Base-by-base conservation (phyloP, 1,284 basidiomycete genomes). In the Xerocomus amazonicus region DNA sequence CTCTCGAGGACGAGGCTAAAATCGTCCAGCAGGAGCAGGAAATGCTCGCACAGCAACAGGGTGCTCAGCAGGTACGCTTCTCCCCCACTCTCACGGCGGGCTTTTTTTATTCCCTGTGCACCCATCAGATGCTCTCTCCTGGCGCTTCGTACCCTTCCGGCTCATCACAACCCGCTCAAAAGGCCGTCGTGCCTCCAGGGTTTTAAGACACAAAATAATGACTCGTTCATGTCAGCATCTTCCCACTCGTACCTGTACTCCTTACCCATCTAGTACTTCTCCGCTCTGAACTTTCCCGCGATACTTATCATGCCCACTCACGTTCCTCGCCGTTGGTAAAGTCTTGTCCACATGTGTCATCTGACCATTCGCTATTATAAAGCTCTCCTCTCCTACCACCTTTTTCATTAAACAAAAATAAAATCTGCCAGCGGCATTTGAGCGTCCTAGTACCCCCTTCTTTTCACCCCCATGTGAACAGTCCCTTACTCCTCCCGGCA, bases 1-100 rank as follows among this genome's bases (percentile, higher is more conserved):
- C 87, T 50, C 79, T 98, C 56, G 96, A 99, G 72, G 96, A 97
- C 71, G 96, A 99, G 75, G 88, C 90, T 45, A 92, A 93, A 72
- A 83, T 97, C 53, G 87, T 94, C 6, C 86, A 88, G 50, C 95
- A 98, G 73, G 96, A 99, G 73, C 88, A 91, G 73, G 94, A 98
- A 71, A 85, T 94, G 80, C 74, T 91, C 59, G 90, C 91, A 46
- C 93, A 97, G 70, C 92, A 93, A 69, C 86, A 92, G 65, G 94
- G 94, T 35, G 86, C 86, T 16, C 92, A 95, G 72, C 87, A 90
- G 80, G 92, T 92, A 54, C 78, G 52, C 50, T 54, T 17, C 3
- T 48, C 16, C 14, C 14, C 27, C 19, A 23, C 16, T 9, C 31
- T 3, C 14, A 6, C 17, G 37, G 26, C 33, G 27, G 19, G 19